Conservation (phyloP, 176 grass and related monocot species). For the Hordeum vulgare region DNA sequence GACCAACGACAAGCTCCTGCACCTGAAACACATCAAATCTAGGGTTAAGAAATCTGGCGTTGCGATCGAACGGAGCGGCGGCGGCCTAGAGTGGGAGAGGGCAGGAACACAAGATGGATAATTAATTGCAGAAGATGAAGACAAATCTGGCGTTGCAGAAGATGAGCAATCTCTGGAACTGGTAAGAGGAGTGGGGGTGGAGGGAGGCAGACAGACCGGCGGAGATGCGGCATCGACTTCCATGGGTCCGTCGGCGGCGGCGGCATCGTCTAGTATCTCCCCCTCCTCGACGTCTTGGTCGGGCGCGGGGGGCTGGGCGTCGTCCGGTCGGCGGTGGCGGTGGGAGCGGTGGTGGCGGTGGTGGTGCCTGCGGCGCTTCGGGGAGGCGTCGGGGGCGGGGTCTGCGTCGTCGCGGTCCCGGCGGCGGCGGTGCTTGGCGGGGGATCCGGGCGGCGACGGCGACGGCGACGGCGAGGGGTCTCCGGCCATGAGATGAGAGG, state of each 20-base stretch:
- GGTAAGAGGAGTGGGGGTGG: too few species aligned
- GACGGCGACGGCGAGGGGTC: slow-evolving; percentile 33
- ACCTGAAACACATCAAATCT: background rate
- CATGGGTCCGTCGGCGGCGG: background rate
- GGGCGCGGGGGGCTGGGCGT: background rate
- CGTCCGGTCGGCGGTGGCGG: slow-evolving; percentile 20
- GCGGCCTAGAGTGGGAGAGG: background rate
- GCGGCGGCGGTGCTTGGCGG: slow-evolving; percentile 49
- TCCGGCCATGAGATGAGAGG: slow-evolving; percentile 1
- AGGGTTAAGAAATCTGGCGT: background rate
- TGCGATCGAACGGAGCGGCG: background rate
- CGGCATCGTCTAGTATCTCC: slow-evolving; percentile 69
- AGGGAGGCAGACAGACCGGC: slow-evolving; percentile 33
- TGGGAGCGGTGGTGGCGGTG: slow-evolving; percentile 16
- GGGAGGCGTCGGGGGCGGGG: slow-evolving; percentile 24
- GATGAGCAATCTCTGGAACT: too few species aligned
- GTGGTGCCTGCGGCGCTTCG: slow-evolving; percentile 71
- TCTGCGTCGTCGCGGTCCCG: slow-evolving; percentile 9
- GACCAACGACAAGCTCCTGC: slow-evolving; percentile 1
- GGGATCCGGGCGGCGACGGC: background rate
- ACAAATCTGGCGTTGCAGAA: too few species aligned
- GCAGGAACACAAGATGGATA: background rate
- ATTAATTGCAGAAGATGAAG: too few species aligned
- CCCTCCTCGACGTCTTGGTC: slow-evolving; percentile 78
- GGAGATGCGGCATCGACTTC: slow-evolving; percentile 21